Evolutionary conservation across 345 rosid species (phyloP), one percentile per base, ranked within the genome.

Genomic region (Fremontodendron californicum): DNA sequence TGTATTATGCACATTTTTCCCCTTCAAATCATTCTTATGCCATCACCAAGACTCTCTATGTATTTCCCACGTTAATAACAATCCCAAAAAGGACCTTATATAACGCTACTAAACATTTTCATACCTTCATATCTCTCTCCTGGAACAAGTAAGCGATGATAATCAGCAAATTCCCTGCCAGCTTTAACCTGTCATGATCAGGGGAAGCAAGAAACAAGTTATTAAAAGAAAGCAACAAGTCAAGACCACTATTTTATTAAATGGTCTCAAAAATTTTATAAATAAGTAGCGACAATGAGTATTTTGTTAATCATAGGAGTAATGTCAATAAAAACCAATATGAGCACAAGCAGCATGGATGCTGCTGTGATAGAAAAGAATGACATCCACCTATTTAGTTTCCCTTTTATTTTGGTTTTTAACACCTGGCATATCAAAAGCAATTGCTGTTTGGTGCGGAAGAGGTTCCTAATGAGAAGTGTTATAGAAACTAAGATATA

Each of bases 71-170:
- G 31, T 29, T 29, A 65, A 21, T 37, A 62, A 51, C n/a, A 73
- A 35, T 51, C 39, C 57, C n/a, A 49, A 29, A 66, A 33, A 31
- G 54, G 75, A 70, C 45, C 10, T 6, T 7, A 18, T 40, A 77
- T 27, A 58, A 18, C 16, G 10, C 11, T 10, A 40, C 19, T 9
- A 29, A 42, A n/a, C 4, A 4, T 5, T 33, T 66, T 54, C 67
- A 78, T 82, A 96, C 99, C 99, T 93, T 93, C 94, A 21, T 92
- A 93, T 80, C 77, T 91, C 62, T 86, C 79, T 66, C 87, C 88
- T 35, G 96, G 94, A 77, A 83, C 86, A 77, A 96, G 91, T 78
- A 90, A 52, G 21, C 97, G 94, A 83, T 92, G 95, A 76, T 90
- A 96, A 83, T 93, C 89, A 79, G 92, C 92, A 60, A 89, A 90